A percentile compares a stretch with the other conserved stretches of the same genome.
These are phyloP conservation scores for Podila epicladia DNA, from an alignment of 192 early-diverging fungal genomes.

Conservation along the genomic window DNA sequence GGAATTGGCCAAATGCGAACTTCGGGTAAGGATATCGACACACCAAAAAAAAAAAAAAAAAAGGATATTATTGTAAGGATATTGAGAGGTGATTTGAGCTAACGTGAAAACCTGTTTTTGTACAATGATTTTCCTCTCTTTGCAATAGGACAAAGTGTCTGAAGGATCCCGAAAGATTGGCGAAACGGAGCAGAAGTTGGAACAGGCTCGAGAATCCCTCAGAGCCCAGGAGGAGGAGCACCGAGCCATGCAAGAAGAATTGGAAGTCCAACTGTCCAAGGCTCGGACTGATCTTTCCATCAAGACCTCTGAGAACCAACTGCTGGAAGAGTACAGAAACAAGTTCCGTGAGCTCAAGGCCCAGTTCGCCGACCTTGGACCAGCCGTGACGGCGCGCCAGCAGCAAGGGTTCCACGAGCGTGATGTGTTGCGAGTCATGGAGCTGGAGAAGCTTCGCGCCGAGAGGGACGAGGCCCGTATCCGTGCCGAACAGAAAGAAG, in stretches of 20 bases:
- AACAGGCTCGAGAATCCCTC: slow-evolving; percentile 17
- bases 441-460: slow-evolving; percentile 33
- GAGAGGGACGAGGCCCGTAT: slow-evolving; percentile 16
- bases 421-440: slow-evolving; percentile 36
- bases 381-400: slow-evolving; percentile 32
- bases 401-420: slow-evolving; percentile 47
- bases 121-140: neutral
- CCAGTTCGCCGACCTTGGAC: slow-evolving; percentile 33
- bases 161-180: slow-evolving; percentile 30
- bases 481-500: slow-evolving; percentile 22
- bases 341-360: slow-evolving; percentile 44
- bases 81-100: too few species aligned
- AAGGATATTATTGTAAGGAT: too few species aligned
- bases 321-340: slow-evolving; percentile 40
- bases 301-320: slow-evolving; percentile 31
- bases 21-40: neutral
- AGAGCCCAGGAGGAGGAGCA: slow-evolving; percentile 27
- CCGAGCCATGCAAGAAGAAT: slow-evolving; percentile 38
- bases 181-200: slow-evolving; percentile 42
- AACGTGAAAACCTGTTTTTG: neutral
- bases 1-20: slow-evolving; percentile 20
- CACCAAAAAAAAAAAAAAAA: too few species aligned
- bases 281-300: slow-evolving; percentile 20
- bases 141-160: slow-evolving; percentile 20
- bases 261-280: slow-evolving; percentile 34